Base-by-base conservation (phyloP, 257 asterid genomes). In the Solanum etuberosum region DNA sequence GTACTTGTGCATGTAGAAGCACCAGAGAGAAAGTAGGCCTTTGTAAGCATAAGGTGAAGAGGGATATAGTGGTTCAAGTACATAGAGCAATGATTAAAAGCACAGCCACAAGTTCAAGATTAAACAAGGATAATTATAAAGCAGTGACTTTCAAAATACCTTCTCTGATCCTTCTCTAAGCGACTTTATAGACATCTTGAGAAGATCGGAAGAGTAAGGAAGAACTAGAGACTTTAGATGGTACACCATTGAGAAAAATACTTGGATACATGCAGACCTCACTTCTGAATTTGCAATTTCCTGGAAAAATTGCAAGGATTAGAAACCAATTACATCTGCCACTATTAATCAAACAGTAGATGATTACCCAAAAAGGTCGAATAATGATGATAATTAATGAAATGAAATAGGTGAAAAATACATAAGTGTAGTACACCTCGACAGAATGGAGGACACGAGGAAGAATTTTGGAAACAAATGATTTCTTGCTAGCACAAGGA, bases 191-290 rank as follows among this genome's bases (percentile, higher is more conserved):
- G 98, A 93, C 6, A 91, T 74, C 51, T 23, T 85, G 23, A 95
- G 92, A 71, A 96, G 92, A 85, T 91, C 94, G 11, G 91, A 89
- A 20, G 99, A 87, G 89, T 89, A 90, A 54, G 95, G 94, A 85
- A 90, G 87, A 89, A 95, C 90, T 2, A 86, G 92, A 34, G 98
- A 90, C 91, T 94, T 94, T 90, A 94, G 91, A 91, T 92, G 94
- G 94, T 91, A 94, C 57, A 94, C 95, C 77, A 86, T 92, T 43
- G 99, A 73, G 89, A 95, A 94, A 83, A 95, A 93, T 78, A 94
- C 91, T 91, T 96, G 99, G 89, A 93, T 89, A 90, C 95, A 93
- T 13, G 98, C 98, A 35, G 95, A 94, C 91, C 94, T 92, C 34
- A 93, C 90, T 87, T 94, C 95, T 13, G 94, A 87, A 27, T 91